Evolutionary conservation across 1,284 basidiomycete species (phyloP), one percentile per base, ranked within the genome.

Genomic region (Melampsora americana): DNA sequence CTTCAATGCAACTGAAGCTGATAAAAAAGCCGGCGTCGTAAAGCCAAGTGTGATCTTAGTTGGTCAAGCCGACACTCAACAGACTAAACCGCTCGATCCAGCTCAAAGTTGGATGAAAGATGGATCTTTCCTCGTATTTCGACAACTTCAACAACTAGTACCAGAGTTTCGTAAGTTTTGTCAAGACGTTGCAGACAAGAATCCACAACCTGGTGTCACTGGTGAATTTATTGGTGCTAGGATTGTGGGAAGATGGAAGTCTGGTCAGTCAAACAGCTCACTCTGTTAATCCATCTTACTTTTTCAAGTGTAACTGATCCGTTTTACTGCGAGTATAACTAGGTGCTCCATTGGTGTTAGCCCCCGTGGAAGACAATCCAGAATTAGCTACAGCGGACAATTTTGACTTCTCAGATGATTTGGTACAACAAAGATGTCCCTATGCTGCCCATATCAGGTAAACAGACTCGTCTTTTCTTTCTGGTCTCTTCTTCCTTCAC

Each of bases 401-500:
- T 53, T 76, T 76, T 46, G 73, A 76, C 42, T 76, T 28, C 23
- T 76, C 73, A 2, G 66, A 76, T 32, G 73, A 76, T 30, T 53
- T 64, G 12, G 46, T 48, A 23, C 73, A 76, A 64, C 53, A 68
- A 50, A 66, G 56, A 26, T 76, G 73, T 26, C 73, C 73, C 20
- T 76, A 76, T 59, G 73, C 66, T 42, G 66, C 73, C 30, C 73
- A 76, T 60, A 69, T 76, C 59, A 76, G 73, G 73, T 69, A 68
- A 50, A 42, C 14, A 30, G 20, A 28, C 23, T 50, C 30, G 20
- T 30, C 26, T 7, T 67, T 46, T 69, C 46, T 56, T 7, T 35
- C 28, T 26, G n/a, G 14, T 67, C 66, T 18, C 59, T 1, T 61
- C 20, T 61, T 1, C 28, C 1, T 18, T 61, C n/a, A 20, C 20